Base-by-base conservation (phyloP, 768 basidiomycete genomes). In the Boletus rubropictus region DNA sequence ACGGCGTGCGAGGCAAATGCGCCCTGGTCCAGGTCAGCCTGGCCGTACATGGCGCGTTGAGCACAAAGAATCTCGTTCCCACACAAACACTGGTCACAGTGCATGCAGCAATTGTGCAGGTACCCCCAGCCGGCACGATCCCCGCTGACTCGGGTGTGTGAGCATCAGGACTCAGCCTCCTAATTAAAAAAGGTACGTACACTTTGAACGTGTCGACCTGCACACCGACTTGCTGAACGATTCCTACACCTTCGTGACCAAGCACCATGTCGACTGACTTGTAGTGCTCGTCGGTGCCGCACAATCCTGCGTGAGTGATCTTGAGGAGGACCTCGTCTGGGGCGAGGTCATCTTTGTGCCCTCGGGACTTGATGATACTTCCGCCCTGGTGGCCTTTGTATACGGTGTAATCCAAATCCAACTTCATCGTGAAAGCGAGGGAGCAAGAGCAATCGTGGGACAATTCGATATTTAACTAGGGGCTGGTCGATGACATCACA, bases 221-320 rank as follows among this genome's bases (percentile, higher is more conserved):
- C 2, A 48, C 25, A 1, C 71, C 70, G 38, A 71, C 50, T 27
- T 60, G 44, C 31, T 70, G 51, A 25, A 72, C 62, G 21, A 68
- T 11, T 5, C 64, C 71, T 1, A 69, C 46, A 7, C 71, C 72
- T 54, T 72, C 71, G 38, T 72, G 71, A 6, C 72, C 68, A 29
- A 72, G 66, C 10, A 70, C 69, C 52, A 68, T 68, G 39, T 68
- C 67, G 6, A 21, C 39, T 10, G 42, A 12, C 48, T 55, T 61
- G 50, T 55, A 64, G 39, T 70, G 71, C 32, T 63, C 57, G 52
- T 73, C 71, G 0, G 72, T 72, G 36, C 68, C 69, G 18, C 70
- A 71, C 18, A 71, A n/a, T 0, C 70, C 69, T 14, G 56, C 61
- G 27, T 68, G 67, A 9, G 67, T 68, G 46, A 68, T 48, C 41